Conservation (phyloP, 805 yeast species). For the Ogataea allantospora region DNA sequence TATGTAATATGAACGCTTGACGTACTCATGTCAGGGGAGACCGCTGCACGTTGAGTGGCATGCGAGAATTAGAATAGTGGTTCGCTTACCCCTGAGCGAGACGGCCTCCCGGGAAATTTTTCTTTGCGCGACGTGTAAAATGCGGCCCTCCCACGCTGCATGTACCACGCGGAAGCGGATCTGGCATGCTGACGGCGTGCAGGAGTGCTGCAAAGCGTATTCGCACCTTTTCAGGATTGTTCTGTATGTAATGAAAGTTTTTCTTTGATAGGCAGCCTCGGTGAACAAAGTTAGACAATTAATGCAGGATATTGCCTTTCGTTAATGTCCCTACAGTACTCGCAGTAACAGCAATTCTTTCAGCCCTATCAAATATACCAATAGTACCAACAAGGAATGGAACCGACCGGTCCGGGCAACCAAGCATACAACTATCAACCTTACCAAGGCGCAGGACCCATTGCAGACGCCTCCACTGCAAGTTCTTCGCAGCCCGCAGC, state of each 20-base stretch:
- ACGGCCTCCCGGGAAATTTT: not conserved
- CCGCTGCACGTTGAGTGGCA: not conserved
- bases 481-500: constrained; percentile 11
- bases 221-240: constrained; percentile 7
- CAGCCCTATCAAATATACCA: constrained; percentile 14
- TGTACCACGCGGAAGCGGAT: constrained; percentile 13
- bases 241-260: constrained; percentile 12
- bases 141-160: constrained; percentile 5
- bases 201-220: constrained; percentile 11
- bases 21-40: not conserved
- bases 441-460: constrained; percentile 8
- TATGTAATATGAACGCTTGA: too few species aligned
- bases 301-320: constrained; percentile 7
- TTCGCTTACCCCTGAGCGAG: not conserved
- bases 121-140: constrained; percentile 4
- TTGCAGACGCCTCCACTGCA: constrained; percentile 3
- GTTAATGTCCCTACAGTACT: constrained; percentile 16
- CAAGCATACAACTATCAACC: constrained; percentile 10
- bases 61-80: not conserved
- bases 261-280: constrained; percentile 7
- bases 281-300: constrained; percentile 1
- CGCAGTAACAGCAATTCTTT: constrained; percentile 14
- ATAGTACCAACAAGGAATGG: constrained; percentile 10
- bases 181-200: constrained; percentile 14
- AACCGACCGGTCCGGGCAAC: constrained; percentile 7